phyloP scores from a whole-genome alignment of 2,329 filamentous ascomycete species.

The Annulohypoxylon truncatum region DNA sequence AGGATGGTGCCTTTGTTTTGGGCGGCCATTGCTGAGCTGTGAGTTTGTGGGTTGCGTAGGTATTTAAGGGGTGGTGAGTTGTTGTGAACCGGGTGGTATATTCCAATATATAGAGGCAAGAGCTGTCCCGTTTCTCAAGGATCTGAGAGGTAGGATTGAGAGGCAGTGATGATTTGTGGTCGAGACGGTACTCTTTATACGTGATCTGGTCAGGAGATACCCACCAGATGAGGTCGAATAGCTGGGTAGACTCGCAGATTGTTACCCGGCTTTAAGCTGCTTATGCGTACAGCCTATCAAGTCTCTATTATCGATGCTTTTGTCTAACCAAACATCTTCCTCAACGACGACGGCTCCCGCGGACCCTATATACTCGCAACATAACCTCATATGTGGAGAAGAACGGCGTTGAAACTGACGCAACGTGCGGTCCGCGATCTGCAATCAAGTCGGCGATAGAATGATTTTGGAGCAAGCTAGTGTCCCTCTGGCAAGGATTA shows the following conservation, averaged over 20 bases:
- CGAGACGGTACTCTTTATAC: not conserved
- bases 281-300: not conserved
- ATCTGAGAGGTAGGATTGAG: not conserved
- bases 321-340: not conserved
- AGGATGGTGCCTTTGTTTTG: constrained; percentile 45
- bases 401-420: not conserved
- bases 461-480: not conserved
- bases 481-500: not conserved
- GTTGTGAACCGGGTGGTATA: not conserved
- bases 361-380: constrained; percentile 9
- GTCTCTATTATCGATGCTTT: not conserved
- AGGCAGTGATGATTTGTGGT: no score
- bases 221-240: not conserved
- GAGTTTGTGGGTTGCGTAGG: not conserved
- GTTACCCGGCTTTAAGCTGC: not conserved
- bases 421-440: not conserved
- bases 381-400: not conserved
- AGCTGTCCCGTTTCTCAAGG: not conserved
- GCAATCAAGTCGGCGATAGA: not conserved
- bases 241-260: not conserved
- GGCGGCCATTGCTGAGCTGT: constrained; percentile 32
- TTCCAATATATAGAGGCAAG: not conserved
- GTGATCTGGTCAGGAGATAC: not conserved
- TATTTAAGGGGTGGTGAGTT: not conserved
- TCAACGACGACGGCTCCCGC: not conserved